Conservation (phyloP, 208 protist genomes). For the Tetramitus jugosus region DNA sequence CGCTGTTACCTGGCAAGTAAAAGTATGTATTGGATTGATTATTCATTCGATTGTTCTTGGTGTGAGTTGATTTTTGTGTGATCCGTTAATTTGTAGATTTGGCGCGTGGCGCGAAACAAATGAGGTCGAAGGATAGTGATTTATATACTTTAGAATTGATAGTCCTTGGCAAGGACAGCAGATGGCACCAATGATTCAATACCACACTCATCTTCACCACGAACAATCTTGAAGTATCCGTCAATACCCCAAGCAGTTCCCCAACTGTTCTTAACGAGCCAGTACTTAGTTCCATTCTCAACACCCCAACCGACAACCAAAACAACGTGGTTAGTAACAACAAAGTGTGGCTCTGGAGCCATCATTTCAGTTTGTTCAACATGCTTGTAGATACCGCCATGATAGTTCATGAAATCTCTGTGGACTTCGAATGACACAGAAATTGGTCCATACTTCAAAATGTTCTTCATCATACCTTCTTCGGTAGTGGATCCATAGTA, state of each 20-base stretch:
- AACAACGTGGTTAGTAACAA: constrained; percentile 40
- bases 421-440: background rate
- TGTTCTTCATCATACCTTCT: background rate
- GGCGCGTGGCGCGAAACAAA: too few species aligned
- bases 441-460: background rate
- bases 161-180: too few species aligned
- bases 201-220: constrained; percentile 64
- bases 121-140: too few species aligned
- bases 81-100: too few species aligned
- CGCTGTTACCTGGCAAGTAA: background rate
- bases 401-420: background rate
- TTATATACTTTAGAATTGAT: too few species aligned
- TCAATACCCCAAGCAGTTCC: constrained; percentile 39
- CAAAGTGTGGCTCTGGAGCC: background rate
- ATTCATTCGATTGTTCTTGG: too few species aligned
- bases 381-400: background rate
- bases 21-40: too few species aligned
- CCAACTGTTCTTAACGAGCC: constrained; percentile 46
- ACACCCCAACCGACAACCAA: constrained; percentile 36
- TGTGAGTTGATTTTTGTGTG: too few species aligned
- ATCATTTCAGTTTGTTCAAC: background rate
- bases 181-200: too few species aligned
- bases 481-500: background rate
- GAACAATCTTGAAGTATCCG: constrained; percentile 47
- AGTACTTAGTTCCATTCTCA: constrained; percentile 33